These are phyloP conservation scores for Seiridium cupressi DNA, from an alignment of 2,329 filamentous ascomycete species.

Conservation along the genomic window DNA sequence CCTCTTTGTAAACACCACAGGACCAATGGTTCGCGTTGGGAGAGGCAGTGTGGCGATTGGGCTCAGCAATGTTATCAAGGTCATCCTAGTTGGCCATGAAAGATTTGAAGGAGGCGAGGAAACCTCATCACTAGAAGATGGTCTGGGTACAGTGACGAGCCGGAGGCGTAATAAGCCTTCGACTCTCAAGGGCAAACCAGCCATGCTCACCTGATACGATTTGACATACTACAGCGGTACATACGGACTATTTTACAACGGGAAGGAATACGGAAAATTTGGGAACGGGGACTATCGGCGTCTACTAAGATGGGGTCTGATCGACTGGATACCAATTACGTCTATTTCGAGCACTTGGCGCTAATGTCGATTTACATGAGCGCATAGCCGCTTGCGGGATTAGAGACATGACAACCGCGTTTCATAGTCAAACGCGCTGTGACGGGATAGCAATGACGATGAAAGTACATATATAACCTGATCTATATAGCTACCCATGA, in stretches of 20 bases:
- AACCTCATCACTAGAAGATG: conserved; percentile 24
- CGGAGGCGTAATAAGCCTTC: conserved; percentile 29
- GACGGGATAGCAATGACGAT: too few species aligned
- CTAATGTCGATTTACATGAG: neutral
- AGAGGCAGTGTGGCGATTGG: conserved; percentile 65
- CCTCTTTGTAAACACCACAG: conserved; percentile 64
- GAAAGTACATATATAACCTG: too few species aligned
- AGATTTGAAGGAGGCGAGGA: conserved; percentile 50
- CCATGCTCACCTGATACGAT: neutral
- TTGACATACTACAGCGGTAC: neutral
- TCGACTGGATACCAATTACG: neutral
- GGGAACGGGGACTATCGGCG: neutral
- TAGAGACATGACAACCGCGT: too few species aligned
- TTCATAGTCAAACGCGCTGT: too few species aligned
- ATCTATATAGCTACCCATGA: neutral
- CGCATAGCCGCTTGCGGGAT: too few species aligned
- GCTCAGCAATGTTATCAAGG: conserved; percentile 71
- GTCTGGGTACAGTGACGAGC: conserved; percentile 34
- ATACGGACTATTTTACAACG: conserved; percentile 2
- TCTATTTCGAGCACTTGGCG: neutral
- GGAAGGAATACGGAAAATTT: neutral
- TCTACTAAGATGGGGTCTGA: neutral
- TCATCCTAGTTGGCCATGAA: conserved; percentile 66
- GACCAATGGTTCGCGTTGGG: conserved; percentile 63
- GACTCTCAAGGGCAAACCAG: conserved; percentile 14